Base-by-base conservation (phyloP, 2,329 filamentous ascomycete species). In the Colletotrichum navitas region DNA sequence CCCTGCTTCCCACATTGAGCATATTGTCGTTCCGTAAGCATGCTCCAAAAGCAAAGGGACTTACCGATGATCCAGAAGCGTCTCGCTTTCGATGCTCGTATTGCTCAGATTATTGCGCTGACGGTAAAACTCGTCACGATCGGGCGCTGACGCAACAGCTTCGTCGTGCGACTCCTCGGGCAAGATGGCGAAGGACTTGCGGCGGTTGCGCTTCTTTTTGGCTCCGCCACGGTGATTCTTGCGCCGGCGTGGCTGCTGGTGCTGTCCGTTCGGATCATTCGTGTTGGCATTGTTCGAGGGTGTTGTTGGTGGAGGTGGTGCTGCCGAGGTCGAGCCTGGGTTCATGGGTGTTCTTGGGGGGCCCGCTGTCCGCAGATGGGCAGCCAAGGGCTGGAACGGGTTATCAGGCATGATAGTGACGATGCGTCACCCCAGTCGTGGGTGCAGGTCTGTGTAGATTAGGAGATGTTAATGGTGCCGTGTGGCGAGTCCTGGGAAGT, bases 31-130 rank as follows among this genome's bases (percentile, higher is more conserved):
- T 32, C n/a, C 14, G 7, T 51, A 36, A 26, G 26, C 26, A 29
- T 41, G 24, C 63, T 76, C 24, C 68, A 68, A 62, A 61, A 68
- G 75, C 73, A 63, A 74, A 34, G 24, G 14, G 59, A 74, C 83
- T 73, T 83, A 93, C 90, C 94, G 89, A 81, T 98, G 95, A 81
- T 98, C 95, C 24, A 98, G 84, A 75, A 98, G 84, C 10, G 90
- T 91, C 79, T 97, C 92, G 80, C 94, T 98, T 75, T 98, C 95
- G 74, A 98, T 84, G 80, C 95, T 98, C 0, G 93, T 94, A 76
- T 88, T 91, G 83, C 95, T 98, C 74, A 91, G 79, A 78, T 93
- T 94, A 10, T 84, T 78, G 63, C 83, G 81, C 70, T 86, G 79
- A 75, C 83, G 80, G 78, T 89, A 89, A 78, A 89, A 86, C 56